Evolutionary conservation across 2,329 filamentous ascomycete genomes (phyloP).

Genomic region (Talaromyces sp.): DNA sequence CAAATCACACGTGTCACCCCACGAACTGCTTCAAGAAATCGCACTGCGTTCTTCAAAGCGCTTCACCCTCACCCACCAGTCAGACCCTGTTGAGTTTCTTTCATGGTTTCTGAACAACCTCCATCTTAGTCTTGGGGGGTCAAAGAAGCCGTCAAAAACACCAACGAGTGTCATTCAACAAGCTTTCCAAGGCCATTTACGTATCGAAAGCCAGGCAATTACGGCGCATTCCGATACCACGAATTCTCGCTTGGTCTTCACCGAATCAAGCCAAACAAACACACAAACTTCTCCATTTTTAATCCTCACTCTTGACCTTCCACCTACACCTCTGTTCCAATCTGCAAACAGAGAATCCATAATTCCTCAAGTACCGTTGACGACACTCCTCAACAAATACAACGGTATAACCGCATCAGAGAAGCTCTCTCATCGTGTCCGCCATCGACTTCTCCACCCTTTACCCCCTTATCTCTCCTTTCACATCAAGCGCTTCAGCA

Average conservation of each 20-base stretch:
- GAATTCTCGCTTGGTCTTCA: constrained; percentile 82
- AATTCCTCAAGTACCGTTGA: constrained; percentile 73
- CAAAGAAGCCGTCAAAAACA: constrained; percentile 69
- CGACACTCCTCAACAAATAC: constrained; percentile 82
- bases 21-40: constrained; percentile 94
- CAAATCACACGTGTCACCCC: constrained; percentile 92
- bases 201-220: constrained; percentile 89
- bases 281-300: constrained; percentile 75
- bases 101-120: constrained; percentile 97
- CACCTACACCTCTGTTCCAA: constrained; percentile 88
- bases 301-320: constrained; percentile 88
- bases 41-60: constrained; percentile 84
- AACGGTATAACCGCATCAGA: constrained; percentile 84
- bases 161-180: constrained; percentile 73
- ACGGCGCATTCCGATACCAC: constrained; percentile 78
- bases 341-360: constrained; percentile 93
- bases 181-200: constrained; percentile 87
- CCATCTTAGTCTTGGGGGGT: constrained; percentile 84
- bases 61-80: constrained; percentile 84
- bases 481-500: constrained; percentile 94
- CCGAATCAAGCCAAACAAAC: constrained; percentile 78
- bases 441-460: constrained; percentile 84
- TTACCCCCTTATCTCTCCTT: constrained; percentile 86
- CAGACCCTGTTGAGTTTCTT: constrained; percentile 92
- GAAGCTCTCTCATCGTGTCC: constrained; percentile 77